Conservation (phyloP, 2,329 filamentous ascomycete species). For the Trichophyton equinum region DNA sequence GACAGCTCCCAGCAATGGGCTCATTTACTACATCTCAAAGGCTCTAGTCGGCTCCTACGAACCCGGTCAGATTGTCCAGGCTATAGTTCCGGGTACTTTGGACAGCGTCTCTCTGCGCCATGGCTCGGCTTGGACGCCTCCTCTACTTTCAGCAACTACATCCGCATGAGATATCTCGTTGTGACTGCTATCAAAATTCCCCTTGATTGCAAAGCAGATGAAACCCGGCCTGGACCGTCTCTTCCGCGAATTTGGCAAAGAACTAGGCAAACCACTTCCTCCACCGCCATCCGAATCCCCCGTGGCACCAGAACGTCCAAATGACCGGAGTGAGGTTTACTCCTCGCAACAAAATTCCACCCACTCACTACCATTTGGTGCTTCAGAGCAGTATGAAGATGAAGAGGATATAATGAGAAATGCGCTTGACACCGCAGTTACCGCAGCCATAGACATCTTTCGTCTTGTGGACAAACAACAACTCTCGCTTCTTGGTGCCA, state of each 20-base stretch:
- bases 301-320: constrained; percentile 32
- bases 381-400: constrained; percentile 66
- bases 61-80: constrained; percentile 57
- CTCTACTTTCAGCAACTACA: too few species aligned
- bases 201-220: constrained; percentile 94
- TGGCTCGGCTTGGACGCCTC: constrained; percentile 15
- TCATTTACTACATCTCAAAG: constrained; percentile 88
- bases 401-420: constrained; percentile 84
- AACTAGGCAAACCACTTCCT: constrained; percentile 74
- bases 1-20: constrained; percentile 87
- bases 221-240: constrained; percentile 78
- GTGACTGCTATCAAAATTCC: constrained; percentile 82
- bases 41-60: constrained; percentile 78
- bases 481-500: constrained; percentile 77
- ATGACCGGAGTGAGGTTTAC: constrained; percentile 27
- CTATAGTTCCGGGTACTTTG: constrained; percentile 37
- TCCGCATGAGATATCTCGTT: constrained; percentile 84
- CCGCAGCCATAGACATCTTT: constrained; percentile 86
- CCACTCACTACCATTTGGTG: constrained; percentile 36
- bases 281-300: constrained; percentile 46
- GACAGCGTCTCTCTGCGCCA: constrained; percentile 16
- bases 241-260: constrained; percentile 76
- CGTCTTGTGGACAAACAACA: constrained; percentile 94
- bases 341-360: constrained; percentile 21
- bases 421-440: constrained; percentile 83